phyloP scores from a whole-genome alignment of 1,139 yeast species.

The Kodamaea suecica region DNA sequence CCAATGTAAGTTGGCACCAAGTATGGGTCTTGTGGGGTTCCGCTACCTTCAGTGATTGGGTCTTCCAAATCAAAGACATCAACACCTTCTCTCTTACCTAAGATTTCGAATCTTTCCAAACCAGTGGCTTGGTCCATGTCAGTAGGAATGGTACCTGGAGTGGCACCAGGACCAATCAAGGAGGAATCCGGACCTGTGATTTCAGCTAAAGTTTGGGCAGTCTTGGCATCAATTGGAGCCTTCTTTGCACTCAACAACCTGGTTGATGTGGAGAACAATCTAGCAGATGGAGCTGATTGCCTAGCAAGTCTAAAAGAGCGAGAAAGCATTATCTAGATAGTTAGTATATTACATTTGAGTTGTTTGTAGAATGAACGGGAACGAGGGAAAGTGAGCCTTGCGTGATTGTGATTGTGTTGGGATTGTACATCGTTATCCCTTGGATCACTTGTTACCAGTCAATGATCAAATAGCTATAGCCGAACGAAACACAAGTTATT shows the following conservation, averaged over 20 bases:
- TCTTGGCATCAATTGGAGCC: slow-evolving; percentile 33
- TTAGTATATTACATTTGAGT: slow-evolving; percentile 6
- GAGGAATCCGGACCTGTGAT: slow-evolving; percentile 72
- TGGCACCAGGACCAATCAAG: slow-evolving; percentile 89
- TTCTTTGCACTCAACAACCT: slow-evolving; percentile 27
- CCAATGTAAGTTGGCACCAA: slow-evolving; percentile 88
- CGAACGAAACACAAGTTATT: too few species aligned
- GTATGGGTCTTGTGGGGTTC: slow-evolving; percentile 81
- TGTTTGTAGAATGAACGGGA: too few species aligned
- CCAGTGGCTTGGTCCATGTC: slow-evolving; percentile 97
- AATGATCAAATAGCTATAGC: too few species aligned
- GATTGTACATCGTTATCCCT: too few species aligned
- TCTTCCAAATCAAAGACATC: slow-evolving; percentile 93
- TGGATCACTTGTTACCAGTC: too few species aligned
- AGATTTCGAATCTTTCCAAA: slow-evolving; percentile 91
- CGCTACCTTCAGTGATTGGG: slow-evolving; percentile 81
- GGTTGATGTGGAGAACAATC: slow-evolving; percentile 41
- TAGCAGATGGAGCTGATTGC: slow-evolving; percentile 23
- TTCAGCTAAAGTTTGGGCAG: slow-evolving; percentile 70
- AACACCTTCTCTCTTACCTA: slow-evolving; percentile 94
- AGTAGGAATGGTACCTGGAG: slow-evolving; percentile 79
- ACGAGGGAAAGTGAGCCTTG: too few species aligned
- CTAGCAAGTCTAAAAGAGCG: slow-evolving; percentile 41
- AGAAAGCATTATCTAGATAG: slow-evolving; percentile 32
- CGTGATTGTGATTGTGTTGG: too few species aligned